Base-by-base conservation (phyloP, 441 rosid genomes). In the Metrosideros polymorpha region DNA sequence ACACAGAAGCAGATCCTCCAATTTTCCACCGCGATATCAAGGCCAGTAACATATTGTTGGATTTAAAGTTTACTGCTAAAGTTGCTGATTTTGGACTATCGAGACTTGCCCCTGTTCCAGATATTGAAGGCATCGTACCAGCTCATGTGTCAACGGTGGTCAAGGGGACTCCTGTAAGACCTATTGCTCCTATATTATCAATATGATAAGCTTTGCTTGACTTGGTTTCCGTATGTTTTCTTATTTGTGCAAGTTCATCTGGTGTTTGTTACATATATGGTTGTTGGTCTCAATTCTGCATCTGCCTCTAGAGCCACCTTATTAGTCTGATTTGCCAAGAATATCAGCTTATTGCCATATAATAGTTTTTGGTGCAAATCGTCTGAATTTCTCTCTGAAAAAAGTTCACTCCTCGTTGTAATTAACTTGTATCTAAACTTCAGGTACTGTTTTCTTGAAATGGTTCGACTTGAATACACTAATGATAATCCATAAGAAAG, bases 11-110 rank as follows among this genome's bases (percentile, higher is more conserved):
- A 39, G 88, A 98, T 88, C 99, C 99, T 84, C 99, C 99, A 29
- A 92, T 98, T 87, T 96, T 96, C 87, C 98, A 98, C 89, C 92
- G 99, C 14, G 99, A 98, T 90, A 95, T 98, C 90, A 98, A 98
- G 91, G 99, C 99, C 57, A 96, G 95, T 92, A 98, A 96, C 92
- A 98, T 98, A 87, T 88, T 98, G 85, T 85, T 98, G 85, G 98
- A 96, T 90, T 84, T 94, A 15, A 95, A 89, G 87, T 94, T 90
- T 89, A 92, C 86, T 56, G 98, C 99, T 50, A 96, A 96, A 89
- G 99, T 98, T 87, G 98, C 99, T 50, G 99, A 98, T 92, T 98
- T 98, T 87, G 99, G 99, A 85, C 96, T 98, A 85, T 98, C 99
- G 19, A 92, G 94, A 87, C 98, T 98, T 27, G 99, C 99, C 35